These are phyloP conservation scores for Linderniella brevidens DNA, from an alignment of 257 asterid species.

Conservation along the genomic window DNA sequence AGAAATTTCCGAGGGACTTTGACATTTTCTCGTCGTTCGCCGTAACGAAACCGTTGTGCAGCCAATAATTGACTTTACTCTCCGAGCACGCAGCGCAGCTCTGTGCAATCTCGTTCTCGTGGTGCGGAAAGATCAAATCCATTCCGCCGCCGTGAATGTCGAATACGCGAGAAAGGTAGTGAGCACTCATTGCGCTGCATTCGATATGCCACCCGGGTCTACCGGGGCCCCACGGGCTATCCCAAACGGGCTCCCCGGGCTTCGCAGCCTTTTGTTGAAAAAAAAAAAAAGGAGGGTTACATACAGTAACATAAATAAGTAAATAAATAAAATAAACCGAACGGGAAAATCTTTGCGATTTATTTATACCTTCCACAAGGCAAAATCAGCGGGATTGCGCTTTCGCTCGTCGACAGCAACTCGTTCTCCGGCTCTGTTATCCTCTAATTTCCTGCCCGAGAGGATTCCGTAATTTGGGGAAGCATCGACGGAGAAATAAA, in stretches of 20 bases:
- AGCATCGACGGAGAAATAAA: conserved; percentile 48
- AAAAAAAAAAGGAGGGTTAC: not conserved
- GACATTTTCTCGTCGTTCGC: conserved; percentile 83
- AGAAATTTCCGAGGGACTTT: conserved; percentile 64
- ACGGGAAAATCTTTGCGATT: not conserved
- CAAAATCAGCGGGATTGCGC: conserved; percentile 76
- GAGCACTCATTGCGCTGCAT: conserved; percentile 94
- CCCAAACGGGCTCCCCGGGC: conserved; percentile 83
- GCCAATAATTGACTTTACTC: conserved; percentile 64
- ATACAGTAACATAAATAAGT: not conserved
- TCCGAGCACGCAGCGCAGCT: conserved; percentile 81
- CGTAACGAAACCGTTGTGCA: conserved; percentile 76
- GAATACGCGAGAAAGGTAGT: conserved; percentile 55
- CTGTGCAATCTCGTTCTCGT: conserved; percentile 84
- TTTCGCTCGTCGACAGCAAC: conserved; percentile 68
- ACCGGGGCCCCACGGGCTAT: conserved; percentile 93
- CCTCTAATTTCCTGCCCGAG: conserved; percentile 61
- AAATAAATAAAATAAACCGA: not conserved
- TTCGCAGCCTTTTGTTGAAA: conserved; percentile 53
- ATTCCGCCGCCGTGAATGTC: conserved; percentile 95
- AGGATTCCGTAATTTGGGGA: conserved; percentile 56
- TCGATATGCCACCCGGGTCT: conserved; percentile 98
- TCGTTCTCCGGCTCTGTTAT: conserved; percentile 63
- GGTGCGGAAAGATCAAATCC: conserved; percentile 88
- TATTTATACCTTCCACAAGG: conserved; percentile 66